These are phyloP conservation scores for Parsonsia alboflavescens DNA, from an alignment of 257 asterid genomes.

Conservation along the genomic window DNA sequence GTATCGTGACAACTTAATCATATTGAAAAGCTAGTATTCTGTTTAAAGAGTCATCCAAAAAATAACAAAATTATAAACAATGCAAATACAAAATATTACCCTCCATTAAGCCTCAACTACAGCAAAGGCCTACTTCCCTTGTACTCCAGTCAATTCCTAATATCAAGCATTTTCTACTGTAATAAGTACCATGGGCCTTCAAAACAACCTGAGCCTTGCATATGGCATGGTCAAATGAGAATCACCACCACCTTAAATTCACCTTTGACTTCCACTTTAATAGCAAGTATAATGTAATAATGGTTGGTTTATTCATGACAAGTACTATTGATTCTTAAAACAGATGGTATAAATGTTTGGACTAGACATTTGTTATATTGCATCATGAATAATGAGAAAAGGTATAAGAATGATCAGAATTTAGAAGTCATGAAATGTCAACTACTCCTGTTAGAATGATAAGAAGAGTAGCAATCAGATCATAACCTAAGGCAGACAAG, in stretches of 20 bases:
- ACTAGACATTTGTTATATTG: not conserved
- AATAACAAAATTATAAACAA: not conserved
- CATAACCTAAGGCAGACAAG: conserved; percentile 88
- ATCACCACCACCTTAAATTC: not conserved
- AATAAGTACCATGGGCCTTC: not conserved
- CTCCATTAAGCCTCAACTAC: not conserved
- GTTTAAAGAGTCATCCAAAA: not conserved
- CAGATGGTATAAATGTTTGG: not conserved
- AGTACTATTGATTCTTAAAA: not conserved
- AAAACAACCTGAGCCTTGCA: not conserved
- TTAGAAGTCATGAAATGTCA: not conserved
- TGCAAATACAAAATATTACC: not conserved
- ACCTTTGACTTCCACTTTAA: not conserved
- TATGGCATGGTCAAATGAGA: not conserved
- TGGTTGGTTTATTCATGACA: not conserved
- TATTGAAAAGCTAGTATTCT: not conserved
- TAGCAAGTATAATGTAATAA: not conserved
- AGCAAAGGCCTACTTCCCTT: not conserved
- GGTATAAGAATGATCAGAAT: not conserved
- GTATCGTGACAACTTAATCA: not conserved
- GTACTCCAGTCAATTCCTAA: not conserved
- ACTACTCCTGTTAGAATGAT: not conserved
- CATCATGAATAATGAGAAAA: conserved; percentile 3
- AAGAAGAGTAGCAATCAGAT: not conserved
- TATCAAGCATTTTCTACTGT: not conserved